These are phyloP conservation scores for Lagenidium sp. DNA, from an alignment of 352 stramenopile genomes.

Conservation along the genomic window DNA sequence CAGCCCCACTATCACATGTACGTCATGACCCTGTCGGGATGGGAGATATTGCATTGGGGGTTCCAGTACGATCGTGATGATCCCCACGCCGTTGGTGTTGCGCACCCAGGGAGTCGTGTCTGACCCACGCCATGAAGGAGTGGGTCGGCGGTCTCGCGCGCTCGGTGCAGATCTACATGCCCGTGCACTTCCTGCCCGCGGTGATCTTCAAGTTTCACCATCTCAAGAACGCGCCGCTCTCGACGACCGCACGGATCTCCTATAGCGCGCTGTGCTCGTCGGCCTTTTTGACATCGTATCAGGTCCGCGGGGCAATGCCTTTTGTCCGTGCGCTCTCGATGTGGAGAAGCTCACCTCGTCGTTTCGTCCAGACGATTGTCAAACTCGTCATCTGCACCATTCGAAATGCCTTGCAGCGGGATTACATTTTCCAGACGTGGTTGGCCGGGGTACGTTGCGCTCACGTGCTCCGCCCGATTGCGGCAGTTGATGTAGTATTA, in stretches of 20 bases:
- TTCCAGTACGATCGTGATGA: background rate
- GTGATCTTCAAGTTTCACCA: conserved; percentile 70
- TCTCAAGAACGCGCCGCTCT: conserved; percentile 35
- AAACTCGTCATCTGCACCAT: conserved; percentile 67
- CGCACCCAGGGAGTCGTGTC: conserved; percentile 57
- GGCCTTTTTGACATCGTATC: conserved; percentile 75
- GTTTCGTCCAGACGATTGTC: conserved; percentile 32
- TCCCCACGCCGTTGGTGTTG: background rate
- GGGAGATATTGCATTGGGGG: background rate
- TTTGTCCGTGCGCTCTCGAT: background rate
- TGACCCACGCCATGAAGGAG: conserved; percentile 68
- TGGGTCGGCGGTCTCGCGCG: conserved; percentile 60
- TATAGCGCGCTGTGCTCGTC: conserved; percentile 70
- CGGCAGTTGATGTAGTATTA: background rate
- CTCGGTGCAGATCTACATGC: conserved; percentile 72
- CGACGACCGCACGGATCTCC: conserved; percentile 33
- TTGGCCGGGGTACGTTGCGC: conserved; percentile 37
- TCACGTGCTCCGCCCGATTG: background rate
- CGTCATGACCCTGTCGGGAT: background rate
- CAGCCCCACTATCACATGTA: conserved; percentile 86
- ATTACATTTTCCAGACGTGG: conserved; percentile 34
- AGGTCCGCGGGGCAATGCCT: conserved; percentile 20
- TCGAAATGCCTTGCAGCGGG: conserved; percentile 62
- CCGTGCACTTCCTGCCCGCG: conserved; percentile 69
- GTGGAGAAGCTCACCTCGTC: background rate